These are phyloP conservation scores for Tricholoma hemisulphureum DNA, from an alignment of 768 basidiomycete species.

Conservation along the genomic window DNA sequence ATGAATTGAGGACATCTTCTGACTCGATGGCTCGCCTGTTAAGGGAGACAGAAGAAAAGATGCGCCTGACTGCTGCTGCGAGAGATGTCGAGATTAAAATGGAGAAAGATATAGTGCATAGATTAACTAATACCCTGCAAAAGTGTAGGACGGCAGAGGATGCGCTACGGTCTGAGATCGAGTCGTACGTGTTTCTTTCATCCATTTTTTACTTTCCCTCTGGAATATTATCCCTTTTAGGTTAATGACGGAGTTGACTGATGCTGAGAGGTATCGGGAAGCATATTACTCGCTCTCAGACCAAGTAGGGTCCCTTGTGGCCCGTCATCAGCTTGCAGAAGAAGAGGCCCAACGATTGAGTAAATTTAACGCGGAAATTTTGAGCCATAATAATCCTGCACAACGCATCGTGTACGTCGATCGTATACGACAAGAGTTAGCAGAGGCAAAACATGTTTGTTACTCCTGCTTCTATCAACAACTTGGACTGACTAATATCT, in stretches of 20 bases:
- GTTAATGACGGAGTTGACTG: conserved; percentile 50
- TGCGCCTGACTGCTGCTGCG: conserved; percentile 23
- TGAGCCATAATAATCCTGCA: conserved; percentile 80
- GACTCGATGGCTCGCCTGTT: conserved; percentile 19
- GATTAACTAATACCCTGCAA: conserved; percentile 49
- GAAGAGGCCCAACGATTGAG: conserved; percentile 75
- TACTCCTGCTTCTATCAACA: neutral
- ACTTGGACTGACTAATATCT: neutral
- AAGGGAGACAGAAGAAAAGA: conserved; percentile 25
- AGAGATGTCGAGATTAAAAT: conserved; percentile 40
- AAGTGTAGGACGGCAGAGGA: conserved; percentile 66
- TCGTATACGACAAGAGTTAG: conserved; percentile 73
- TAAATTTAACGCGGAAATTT: conserved; percentile 80
- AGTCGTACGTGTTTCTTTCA: conserved; percentile 47
- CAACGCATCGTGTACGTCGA: conserved; percentile 90
- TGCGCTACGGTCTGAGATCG: conserved; percentile 63
- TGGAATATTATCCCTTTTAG: conserved; percentile 20
- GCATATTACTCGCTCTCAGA: conserved; percentile 67
- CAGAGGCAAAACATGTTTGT: conserved; percentile 77
- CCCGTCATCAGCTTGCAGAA: conserved; percentile 75
- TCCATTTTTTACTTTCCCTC: neutral
- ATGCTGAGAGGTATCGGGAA: conserved; percentile 64
- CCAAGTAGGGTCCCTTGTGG: conserved; percentile 61
- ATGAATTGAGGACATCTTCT: conserved; percentile 19
- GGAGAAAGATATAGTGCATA: conserved; percentile 46